Percentiles rank a stretch among this genome's conserved stretches.
Conservation (phyloP, 2,329 filamentous ascomycete genomes). For the Cadophora sp. region DNA sequence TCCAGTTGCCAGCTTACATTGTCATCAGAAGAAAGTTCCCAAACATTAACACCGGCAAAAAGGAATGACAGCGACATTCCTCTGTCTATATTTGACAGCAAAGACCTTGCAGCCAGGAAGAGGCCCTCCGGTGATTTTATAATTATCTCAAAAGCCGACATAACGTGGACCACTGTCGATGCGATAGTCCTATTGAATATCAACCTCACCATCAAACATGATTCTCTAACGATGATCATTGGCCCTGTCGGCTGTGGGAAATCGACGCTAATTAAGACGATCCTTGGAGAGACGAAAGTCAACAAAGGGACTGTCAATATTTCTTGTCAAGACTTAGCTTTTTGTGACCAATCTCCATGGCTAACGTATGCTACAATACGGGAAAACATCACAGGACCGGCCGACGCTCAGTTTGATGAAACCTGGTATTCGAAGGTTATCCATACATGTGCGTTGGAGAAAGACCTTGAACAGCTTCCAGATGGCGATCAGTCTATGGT, state of each 20-base stretch:
- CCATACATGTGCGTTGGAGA: conserved; percentile 67
- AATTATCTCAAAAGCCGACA: neutral
- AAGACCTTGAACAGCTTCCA: conserved; percentile 54
- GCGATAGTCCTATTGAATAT: conserved; percentile 9
- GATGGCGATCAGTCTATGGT: conserved; percentile 38
- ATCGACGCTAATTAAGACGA: conserved; percentile 5
- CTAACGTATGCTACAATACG: conserved; percentile 50
- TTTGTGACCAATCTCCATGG: conserved; percentile 54
- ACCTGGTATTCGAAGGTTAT: conserved; percentile 69
- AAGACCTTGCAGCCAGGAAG: conserved; percentile 7
- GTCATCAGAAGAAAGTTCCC: conserved; percentile 1
- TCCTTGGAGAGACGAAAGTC: conserved; percentile 10
- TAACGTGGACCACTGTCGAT: conserved; percentile 1
- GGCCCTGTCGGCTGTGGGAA: conserved; percentile 34
- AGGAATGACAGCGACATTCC: neutral
- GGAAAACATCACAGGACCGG: conserved; percentile 49
- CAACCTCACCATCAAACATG: conserved; percentile 23
- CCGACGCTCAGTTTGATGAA: conserved; percentile 21
- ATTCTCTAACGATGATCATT: neutral
- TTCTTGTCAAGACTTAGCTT: conserved; percentile 39
- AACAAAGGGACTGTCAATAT: neutral
- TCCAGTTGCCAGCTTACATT: neutral
- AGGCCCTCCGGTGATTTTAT: neutral
- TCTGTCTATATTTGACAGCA: neutral
- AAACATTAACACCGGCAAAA: conserved; percentile 7